Percentiles rank a stretch among this genome's conserved stretches.
Conservation (phyloP, 371 early-diverging fungal genomes). For the Mortierella sp. region DNA sequence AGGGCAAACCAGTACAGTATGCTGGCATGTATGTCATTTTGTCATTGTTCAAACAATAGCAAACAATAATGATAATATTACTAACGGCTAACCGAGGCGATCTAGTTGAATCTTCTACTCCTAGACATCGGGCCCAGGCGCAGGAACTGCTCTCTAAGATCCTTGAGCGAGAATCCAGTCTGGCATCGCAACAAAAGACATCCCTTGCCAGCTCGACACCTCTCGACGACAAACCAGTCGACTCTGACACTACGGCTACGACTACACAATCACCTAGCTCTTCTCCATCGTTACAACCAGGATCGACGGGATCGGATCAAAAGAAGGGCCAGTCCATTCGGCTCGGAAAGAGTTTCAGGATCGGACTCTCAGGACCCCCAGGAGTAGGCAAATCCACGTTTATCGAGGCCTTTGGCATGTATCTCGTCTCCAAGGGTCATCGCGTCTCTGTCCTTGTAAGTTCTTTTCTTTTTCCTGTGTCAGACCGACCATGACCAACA, state of each 20-base stretch:
- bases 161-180: constrained; percentile 43
- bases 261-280: not conserved
- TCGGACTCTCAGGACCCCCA: constrained; percentile 83
- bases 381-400: constrained; percentile 89
- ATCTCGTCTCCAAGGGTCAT: constrained; percentile 70
- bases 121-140: constrained; percentile 66
- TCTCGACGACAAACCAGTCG: not conserved
- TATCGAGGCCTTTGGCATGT: constrained; percentile 84
- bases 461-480: not conserved
- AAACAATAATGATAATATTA: not conserved
- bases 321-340: constrained; percentile 23
- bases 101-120: constrained; percentile 73
- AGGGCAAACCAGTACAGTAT: not conserved
- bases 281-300: not conserved
- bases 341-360: constrained; percentile 66
- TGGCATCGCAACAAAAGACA: constrained; percentile 37
- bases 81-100: not conserved
- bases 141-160: constrained; percentile 66
- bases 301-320: not conserved
- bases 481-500: not conserved
- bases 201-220: constrained; percentile 20
- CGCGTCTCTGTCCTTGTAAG: constrained; percentile 80
- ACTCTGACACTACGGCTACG: not conserved
- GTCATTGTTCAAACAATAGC: not conserved
- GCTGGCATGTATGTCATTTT: not conserved